Evolutionary conservation across 2,329 filamentous ascomycete genomes (phyloP), one percentile per base, ranked within the genome.

Genomic region (Sporothrix variecibatus): DNA sequence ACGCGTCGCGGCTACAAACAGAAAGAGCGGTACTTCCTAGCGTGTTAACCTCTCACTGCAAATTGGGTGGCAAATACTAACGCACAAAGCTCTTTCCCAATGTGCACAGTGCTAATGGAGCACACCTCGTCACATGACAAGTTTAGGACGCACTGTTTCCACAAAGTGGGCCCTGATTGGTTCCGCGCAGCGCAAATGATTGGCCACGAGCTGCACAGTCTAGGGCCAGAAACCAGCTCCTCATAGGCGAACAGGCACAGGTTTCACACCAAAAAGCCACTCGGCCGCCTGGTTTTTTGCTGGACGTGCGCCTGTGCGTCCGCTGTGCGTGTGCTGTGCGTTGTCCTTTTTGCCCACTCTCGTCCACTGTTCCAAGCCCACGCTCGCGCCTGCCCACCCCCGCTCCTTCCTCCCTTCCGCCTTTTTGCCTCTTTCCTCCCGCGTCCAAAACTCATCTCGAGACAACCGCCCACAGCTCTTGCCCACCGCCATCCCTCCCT

Each of bases 381-480:
- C 31, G 20, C 34, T 34, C 34, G 62, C 38, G 38, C 23, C 20
- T 40, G 4, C 62, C n/a, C 60, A 31, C 17, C 40, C 65, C 43
- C 67, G 46, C 34, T 46, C 56, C 28, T 68, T 68, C 34, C 23
- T 40, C 49, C 15, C 51, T 38, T 56, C 56, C 46, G 38, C 62
- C 38, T 34, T 68, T 43, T 67, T 71, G 49, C 65, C 43, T 46
- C 64, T 64, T 75, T 67, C 71, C 68, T 72, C 68, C 43, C 64
- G 58, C 31, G 60, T 70, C 77, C 76, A 78, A 78, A 79, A 78
- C 75, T 76, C 77, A 31, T 73, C 75, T 77, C 79, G 78, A 79
- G 76, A 80, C 77, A 77, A 73, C 64, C 56, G 15, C 69, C 69
- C 58, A 74, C 75, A 68, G 74, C 77, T 75, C 28, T 73, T 51